phyloP scores from a whole-genome alignment of 169 alveolate genomes.

The Plasmodium knowlesi region DNA sequence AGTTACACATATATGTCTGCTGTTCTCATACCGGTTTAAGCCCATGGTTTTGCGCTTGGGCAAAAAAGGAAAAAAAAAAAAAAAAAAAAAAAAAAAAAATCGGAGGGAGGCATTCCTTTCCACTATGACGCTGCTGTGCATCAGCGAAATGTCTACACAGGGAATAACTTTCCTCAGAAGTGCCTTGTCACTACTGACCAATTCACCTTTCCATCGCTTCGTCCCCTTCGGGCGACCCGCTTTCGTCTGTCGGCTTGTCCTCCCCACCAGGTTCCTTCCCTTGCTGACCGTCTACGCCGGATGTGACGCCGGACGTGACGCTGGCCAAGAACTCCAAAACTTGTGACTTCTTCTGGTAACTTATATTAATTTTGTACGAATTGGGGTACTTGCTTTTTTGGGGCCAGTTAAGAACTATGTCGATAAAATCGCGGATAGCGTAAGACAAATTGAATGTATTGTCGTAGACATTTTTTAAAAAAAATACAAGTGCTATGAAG shows the following conservation, averaged over 20 bases:
- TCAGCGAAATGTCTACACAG: neutral
- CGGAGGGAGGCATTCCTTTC: neutral
- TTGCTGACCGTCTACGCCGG: neutral
- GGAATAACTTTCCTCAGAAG: neutral
- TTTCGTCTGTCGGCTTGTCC: neutral
- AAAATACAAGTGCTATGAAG: slow-evolving; percentile 53
- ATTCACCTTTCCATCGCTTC: neutral
- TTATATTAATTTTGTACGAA: slow-evolving; percentile 50
- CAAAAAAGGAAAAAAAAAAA: neutral
- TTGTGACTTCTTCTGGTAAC: slow-evolving; percentile 48
- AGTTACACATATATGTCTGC: neutral
- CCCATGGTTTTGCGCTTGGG: neutral
- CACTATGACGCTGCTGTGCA: neutral
- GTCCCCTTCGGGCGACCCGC: neutral
- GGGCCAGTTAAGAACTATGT: slow-evolving; percentile 63
- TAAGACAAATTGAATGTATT: slow-evolving; percentile 63
- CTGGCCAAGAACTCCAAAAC: slow-evolving; percentile 46
- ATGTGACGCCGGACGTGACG: neutral
- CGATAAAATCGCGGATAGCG: slow-evolving; percentile 63
- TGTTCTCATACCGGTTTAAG: neutral
- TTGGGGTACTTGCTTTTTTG: slow-evolving; percentile 50
- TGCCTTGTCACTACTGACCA: neutral
- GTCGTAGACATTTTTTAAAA: slow-evolving; percentile 47
- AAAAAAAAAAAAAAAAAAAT: too few relatives aligned
- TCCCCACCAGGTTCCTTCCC: neutral